Base-by-base conservation (phyloP, 139 green algal genomes). In the Micractinium conductrix region DNA sequence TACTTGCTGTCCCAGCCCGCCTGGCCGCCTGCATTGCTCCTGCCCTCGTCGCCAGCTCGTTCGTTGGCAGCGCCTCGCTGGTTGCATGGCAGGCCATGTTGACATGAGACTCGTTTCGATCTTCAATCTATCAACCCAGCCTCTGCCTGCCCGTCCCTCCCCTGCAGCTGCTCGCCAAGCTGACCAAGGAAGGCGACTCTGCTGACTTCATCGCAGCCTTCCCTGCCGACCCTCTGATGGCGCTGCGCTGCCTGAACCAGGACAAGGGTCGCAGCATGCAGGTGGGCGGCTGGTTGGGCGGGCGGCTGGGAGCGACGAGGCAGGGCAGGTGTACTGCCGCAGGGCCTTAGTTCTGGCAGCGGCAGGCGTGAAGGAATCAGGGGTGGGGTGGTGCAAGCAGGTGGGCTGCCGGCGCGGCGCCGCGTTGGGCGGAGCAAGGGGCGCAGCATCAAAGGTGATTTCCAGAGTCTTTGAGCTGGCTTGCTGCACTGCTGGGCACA, bases 211-310 rank as follows among this genome's bases (percentile, higher is more conserved):
- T 30, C 16, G 76, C 33, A 22, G 53, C 53, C 38, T 82, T 82
- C 58, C 55, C 26, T 2, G 76, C 62, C 0, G 76, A 82, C 40
- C 58, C 76, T 0, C 26, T 72, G 40, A 40, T 82, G 76, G 74
- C 74, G 50, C 50, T 79, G 72, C 72, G 38, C 44, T 79, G 72
- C 72, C 72, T 79, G 12, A 79, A 80, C 48, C 37, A 38, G 35
- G 76, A 53, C 55, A 40, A 30, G 76, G 16, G 30, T 19, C n/a
- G 62, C 12, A 67, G 45, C 43, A 24, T 86, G n/a, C 58, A 69
- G 53, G 74, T 79, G 43, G 24, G 72, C 16, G 30, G 28, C 28
- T 70, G 28, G 62, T 28, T 38, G 7, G 33, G 63, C 26, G 26
- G 24, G 60, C 26, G 26, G 60, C 12, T 24, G 24, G 60, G 60